These are phyloP conservation scores for Neofusicoccum kwambonambiense DNA, from an alignment of 2,329 filamentous ascomycete genomes.

Conservation along the genomic window DNA sequence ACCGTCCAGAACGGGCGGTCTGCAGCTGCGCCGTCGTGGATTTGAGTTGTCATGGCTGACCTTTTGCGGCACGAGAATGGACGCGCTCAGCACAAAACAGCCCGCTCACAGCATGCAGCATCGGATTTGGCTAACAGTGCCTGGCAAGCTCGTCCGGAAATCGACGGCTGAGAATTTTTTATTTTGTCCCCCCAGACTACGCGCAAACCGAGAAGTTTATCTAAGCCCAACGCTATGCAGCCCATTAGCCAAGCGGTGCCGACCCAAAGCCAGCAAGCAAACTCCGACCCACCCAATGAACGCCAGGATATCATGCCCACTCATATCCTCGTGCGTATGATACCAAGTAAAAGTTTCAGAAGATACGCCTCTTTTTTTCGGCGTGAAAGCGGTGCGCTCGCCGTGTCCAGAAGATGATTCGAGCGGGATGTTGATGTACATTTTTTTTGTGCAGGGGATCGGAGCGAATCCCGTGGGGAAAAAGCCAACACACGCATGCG, in stretches of 20 bases:
- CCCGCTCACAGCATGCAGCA: background rate
- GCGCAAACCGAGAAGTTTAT: slow-evolving; percentile 1
- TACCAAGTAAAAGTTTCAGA: slow-evolving; percentile 22
- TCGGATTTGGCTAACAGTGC: background rate
- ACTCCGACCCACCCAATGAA: slow-evolving; percentile 16
- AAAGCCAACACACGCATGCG: background rate
- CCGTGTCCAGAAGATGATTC: background rate
- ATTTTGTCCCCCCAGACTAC: slow-evolving; percentile 5
- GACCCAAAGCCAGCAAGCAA: slow-evolving; percentile 4
- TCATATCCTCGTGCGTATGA: slow-evolving; percentile 32
- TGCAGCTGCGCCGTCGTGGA: background rate
- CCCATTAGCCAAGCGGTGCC: slow-evolving; percentile 8
- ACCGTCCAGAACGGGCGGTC: background rate
- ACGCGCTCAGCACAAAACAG: background rate
- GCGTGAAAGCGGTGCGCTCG: slow-evolving; percentile 9
- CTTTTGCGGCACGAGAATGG: background rate
- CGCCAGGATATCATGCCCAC: slow-evolving; percentile 29
- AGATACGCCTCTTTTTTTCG: slow-evolving; percentile 19
- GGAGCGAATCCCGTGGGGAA: background rate
- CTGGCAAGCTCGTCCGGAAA: background rate
- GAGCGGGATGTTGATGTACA: background rate
- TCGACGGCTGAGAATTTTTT: background rate
- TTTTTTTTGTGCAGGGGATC: slow-evolving; percentile 2
- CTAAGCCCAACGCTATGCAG: slow-evolving; percentile 19
- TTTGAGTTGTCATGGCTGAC: background rate